Percentiles rank a stretch among this genome's conserved stretches.
These are phyloP conservation scores for Xylaria cubensis DNA, from an alignment of 495 filamentous ascomycete species.

Conservation along the genomic window DNA sequence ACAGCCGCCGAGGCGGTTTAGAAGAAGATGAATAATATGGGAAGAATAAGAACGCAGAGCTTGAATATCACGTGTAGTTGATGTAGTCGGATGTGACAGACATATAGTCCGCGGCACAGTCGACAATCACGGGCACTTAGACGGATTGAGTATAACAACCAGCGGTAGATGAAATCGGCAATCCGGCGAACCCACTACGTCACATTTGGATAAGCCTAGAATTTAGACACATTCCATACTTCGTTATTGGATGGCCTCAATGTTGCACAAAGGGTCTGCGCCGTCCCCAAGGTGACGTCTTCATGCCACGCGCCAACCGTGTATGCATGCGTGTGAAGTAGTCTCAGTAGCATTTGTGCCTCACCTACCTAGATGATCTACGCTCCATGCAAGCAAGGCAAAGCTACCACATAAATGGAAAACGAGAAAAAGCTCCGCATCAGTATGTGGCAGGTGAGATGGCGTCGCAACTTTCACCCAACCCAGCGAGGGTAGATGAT, in stretches of 20 bases:
- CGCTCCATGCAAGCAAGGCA: neutral
- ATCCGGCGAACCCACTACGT: too few relatives aligned
- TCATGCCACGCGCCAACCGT: conserved; percentile 6
- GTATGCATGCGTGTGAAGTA: neutral
- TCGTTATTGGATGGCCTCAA: neutral
- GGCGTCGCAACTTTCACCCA: neutral
- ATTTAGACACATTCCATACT: neutral
- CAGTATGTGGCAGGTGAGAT: neutral
- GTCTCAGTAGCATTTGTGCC: neutral
- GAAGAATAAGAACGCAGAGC: neutral
- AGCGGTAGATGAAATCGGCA: neutral
- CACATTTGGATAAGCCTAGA: neutral
- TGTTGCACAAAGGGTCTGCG: neutral
- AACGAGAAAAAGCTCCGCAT: neutral
- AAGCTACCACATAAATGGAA: neutral
- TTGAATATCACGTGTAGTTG: neutral
- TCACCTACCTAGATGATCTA: conserved; percentile 14
- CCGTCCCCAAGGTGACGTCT: conserved; percentile 16
- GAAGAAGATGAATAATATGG: neutral
- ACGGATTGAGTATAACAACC: neutral
- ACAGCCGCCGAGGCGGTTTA: neutral
- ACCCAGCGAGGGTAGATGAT: neutral
- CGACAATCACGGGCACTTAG: neutral
- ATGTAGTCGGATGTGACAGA: neutral
- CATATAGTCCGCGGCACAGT: neutral